phyloP scores from a whole-genome alignment of 2,329 filamentous ascomycete species.

The Nigrospora osmanthi region DNA sequence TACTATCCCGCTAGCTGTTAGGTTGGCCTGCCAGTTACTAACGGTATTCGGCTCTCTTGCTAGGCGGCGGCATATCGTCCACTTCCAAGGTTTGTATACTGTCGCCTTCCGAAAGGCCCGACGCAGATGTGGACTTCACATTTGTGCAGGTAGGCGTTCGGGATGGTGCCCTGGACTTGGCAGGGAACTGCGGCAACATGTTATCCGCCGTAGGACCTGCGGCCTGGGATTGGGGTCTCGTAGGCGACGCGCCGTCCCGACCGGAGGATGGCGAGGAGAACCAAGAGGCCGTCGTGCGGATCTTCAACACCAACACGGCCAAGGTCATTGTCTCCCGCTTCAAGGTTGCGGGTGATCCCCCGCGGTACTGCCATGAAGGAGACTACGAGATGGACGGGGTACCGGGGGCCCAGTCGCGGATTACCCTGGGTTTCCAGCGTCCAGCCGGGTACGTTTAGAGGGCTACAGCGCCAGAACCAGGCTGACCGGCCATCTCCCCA shows the following conservation, averaged over 20 bases:
- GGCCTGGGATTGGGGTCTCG: conserved; percentile 43
- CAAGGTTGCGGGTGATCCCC: conserved; percentile 15
- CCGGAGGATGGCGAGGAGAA: background rate
- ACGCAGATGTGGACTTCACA: conserved; percentile 19
- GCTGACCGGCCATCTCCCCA: too few species aligned
- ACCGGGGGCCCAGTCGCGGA: conserved; percentile 22
- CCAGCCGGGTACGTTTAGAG: conserved; percentile 20
- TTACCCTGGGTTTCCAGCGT: conserved; percentile 28
- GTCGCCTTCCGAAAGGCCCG: conserved; percentile 33
- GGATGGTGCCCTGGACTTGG: conserved; percentile 42
- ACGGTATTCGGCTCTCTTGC: too few species aligned
- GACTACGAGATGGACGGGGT: conserved; percentile 32
- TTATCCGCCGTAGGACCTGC: conserved; percentile 48
- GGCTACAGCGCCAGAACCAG: too few species aligned
- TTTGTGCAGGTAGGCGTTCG: conserved; percentile 46
- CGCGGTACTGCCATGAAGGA: conserved; percentile 20
- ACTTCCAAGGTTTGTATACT: conserved; percentile 63
- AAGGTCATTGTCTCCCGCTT: conserved; percentile 29
- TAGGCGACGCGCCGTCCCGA: conserved; percentile 20
- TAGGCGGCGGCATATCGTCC: conserved; percentile 13
- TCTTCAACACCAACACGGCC: conserved; percentile 23
- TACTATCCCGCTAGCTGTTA: too few species aligned
- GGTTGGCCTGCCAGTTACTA: too few species aligned
- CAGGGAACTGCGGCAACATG: conserved; percentile 57
- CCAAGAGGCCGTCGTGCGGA: conserved; percentile 14